Evolutionary conservation across 768 basidiomycete genomes (phyloP).

Genomic region (Trametes sanguinea): DNA sequence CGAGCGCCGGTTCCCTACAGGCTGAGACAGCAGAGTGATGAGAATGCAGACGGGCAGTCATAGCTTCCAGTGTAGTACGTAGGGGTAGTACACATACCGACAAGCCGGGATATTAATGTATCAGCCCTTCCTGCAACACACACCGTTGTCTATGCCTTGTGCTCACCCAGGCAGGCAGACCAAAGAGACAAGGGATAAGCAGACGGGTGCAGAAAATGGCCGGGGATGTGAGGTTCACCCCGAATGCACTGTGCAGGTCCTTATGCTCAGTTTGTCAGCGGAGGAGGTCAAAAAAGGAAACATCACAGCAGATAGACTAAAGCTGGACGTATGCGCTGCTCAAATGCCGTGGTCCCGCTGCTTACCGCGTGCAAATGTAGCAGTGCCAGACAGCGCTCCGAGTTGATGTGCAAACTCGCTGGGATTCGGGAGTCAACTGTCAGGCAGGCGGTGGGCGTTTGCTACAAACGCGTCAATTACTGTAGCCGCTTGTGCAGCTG

Average conservation of each 20-base stretch:
- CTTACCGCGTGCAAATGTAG: neutral
- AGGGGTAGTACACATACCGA: constrained; percentile 7
- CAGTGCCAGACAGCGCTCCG: neutral
- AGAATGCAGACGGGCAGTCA: constrained; percentile 10
- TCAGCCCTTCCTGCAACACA: neutral
- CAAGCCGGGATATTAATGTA: neutral
- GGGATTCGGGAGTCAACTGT: neutral
- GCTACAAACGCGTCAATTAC: neutral
- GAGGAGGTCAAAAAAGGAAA: neutral
- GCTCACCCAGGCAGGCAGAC: neutral
- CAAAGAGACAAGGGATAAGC: neutral
- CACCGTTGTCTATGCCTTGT: neutral
- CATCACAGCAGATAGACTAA: neutral
- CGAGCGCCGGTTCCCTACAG: constrained; percentile 8
- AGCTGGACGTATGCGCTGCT: neutral
- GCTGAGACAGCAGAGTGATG: constrained; percentile 7
- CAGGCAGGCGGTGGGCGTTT: neutral
- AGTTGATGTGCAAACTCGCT: neutral
- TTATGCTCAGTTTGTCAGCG: constrained; percentile 7
- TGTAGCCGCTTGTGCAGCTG: neutral
- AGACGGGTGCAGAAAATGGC: neutral
- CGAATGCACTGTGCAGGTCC: neutral
- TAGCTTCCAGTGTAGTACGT: neutral
- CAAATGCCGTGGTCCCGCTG: constrained; percentile 1
- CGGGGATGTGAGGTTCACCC: constrained; percentile 3